phyloP scores from a whole-genome alignment of 768 basidiomycete genomes.

The Clathrus columnatus region DNA sequence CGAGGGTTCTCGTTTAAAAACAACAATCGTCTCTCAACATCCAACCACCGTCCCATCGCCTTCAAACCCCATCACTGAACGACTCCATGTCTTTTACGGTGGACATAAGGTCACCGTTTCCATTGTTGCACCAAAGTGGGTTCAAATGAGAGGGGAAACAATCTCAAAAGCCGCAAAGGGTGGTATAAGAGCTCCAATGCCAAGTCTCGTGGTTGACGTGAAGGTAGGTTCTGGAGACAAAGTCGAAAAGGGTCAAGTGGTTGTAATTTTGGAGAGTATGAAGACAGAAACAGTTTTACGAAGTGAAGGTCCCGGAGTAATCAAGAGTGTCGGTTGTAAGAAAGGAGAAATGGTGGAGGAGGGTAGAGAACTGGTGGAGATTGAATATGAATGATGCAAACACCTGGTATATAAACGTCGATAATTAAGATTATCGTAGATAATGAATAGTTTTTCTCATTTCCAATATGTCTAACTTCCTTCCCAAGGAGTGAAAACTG shows the following conservation, averaged over 20 bases:
- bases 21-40: constrained; percentile 67
- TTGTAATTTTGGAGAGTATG: constrained; percentile 91
- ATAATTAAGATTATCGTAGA: too few relatives aligned
- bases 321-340: constrained; percentile 63
- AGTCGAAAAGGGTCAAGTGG: constrained; percentile 72
- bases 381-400: constrained; percentile 15
- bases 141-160: constrained; percentile 56
- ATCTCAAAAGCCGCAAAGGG: constrained; percentile 49
- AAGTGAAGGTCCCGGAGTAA: constrained; percentile 57
- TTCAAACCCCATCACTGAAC: constrained; percentile 53
- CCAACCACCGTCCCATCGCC: constrained; percentile 40
- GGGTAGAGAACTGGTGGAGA: constrained; percentile 63
- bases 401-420: too few relatives aligned
- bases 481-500: too few relatives aligned
- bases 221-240: constrained; percentile 66
- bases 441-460: too few relatives aligned
- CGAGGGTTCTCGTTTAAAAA: constrained; percentile 36
- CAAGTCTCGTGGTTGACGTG: constrained; percentile 88
- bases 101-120: constrained; percentile 59
- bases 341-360: constrained; percentile 92
- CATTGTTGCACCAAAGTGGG: constrained; percentile 64
- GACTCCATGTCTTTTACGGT: constrained; percentile 64
- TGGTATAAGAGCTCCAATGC: constrained; percentile 78
- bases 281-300: constrained; percentile 91
- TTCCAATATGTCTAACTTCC: too few relatives aligned